Evolutionary conservation across 371 early-diverging fungal species (phyloP).

Genomic region (Mortierella sp.): DNA sequence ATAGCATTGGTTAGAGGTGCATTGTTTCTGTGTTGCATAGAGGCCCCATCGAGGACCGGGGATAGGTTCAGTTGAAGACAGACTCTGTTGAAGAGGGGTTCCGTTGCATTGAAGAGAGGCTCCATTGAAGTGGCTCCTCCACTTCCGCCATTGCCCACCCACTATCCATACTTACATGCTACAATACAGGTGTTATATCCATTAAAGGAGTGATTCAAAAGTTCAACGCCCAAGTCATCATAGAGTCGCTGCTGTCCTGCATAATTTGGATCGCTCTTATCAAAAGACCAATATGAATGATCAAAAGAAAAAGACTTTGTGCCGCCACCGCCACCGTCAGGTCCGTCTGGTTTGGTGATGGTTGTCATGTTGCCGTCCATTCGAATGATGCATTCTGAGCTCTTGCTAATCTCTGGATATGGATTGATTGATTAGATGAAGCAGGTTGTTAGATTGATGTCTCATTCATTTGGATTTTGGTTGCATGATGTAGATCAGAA

Average conservation of each 20-base stretch:
- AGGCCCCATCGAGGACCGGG: too few species aligned
- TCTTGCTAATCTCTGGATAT: constrained; percentile 70
- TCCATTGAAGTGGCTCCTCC: not conserved
- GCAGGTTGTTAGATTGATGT: not conserved
- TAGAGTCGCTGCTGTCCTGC: constrained; percentile 86
- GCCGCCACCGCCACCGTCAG: constrained; percentile 25
- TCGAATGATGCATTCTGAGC: constrained; percentile 71
- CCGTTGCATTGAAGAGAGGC: too few species aligned
- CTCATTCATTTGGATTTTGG: too few species aligned
- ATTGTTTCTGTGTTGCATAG: too few species aligned
- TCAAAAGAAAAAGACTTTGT: constrained; percentile 85
- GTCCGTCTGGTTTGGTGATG: constrained; percentile 67
- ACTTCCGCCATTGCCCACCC: too few species aligned
- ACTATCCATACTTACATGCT: constrained; percentile 70
- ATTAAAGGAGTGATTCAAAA: constrained; percentile 88
- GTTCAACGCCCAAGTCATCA: constrained; percentile 78
- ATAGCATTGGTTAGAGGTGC: not conserved
- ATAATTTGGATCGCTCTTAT: constrained; percentile 71
- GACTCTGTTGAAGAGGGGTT: too few species aligned
- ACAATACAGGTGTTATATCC: constrained; percentile 93
- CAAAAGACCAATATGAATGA: constrained; percentile 87
- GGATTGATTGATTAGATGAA: not conserved
- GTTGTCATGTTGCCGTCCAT: constrained; percentile 83
- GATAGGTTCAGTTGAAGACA: too few species aligned
- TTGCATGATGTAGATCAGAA: too few species aligned